These are phyloP conservation scores for Echeveria elegans DNA, from an alignment of 164 flowering plant species.

Conservation along the genomic window DNA sequence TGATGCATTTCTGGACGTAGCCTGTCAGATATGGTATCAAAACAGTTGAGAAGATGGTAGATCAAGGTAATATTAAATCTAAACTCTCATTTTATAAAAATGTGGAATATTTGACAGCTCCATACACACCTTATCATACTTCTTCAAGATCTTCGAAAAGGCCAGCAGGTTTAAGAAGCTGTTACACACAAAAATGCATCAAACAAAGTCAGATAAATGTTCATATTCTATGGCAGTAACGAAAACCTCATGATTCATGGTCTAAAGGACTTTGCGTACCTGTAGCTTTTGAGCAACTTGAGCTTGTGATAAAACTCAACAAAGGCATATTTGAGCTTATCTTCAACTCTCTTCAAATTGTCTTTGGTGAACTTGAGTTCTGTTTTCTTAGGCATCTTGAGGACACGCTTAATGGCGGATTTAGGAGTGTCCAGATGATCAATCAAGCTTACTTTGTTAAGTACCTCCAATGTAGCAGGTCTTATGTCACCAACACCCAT, in stretches of 20 bases:
- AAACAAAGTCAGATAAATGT: background rate
- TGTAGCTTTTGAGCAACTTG: constrained; percentile 27
- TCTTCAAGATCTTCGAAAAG: constrained; percentile 47
- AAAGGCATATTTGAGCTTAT: constrained; percentile 22
- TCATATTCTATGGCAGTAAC: no score
- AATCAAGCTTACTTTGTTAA: constrained; percentile 14
- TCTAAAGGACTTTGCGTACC: constrained; percentile 8
- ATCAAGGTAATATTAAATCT: background rate
- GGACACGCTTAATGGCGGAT: constrained; percentile 26
- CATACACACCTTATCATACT: constrained; percentile 34
- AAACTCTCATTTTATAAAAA: no score
- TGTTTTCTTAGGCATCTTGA: constrained; percentile 9
- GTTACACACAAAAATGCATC: no score
- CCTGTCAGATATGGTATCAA: background rate
- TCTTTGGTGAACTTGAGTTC: constrained; percentile 24
- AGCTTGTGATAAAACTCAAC: constrained; percentile 27
- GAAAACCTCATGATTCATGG: background rate
- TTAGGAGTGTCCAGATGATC: constrained; percentile 28
- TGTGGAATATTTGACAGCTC: background rate
- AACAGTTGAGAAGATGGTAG: background rate
- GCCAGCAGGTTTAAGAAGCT: constrained; percentile 38
- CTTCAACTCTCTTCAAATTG: constrained; percentile 21
- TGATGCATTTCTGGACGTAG: constrained; percentile 3
- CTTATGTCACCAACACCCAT: background rate
- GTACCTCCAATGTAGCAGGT: background rate